Percentiles rank a stretch among this genome's conserved stretches.
Conservation (phyloP, 768 basidiomycete genomes). For the Boletus rubropictus region DNA sequence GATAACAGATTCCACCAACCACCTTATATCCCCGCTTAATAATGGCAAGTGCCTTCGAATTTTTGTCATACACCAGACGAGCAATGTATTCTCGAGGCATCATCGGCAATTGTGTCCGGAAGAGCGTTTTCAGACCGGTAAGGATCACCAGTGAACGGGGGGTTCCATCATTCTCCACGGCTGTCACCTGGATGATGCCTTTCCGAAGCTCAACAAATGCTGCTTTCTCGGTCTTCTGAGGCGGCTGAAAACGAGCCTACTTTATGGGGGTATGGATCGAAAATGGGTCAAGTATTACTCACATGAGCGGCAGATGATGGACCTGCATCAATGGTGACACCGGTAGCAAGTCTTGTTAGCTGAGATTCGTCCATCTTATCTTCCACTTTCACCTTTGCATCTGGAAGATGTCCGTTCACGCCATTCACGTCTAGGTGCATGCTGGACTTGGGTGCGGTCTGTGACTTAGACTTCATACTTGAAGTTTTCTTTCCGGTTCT, state of each 20-base stretch:
- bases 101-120: constrained; percentile 95
- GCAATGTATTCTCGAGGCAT: constrained; percentile 99
- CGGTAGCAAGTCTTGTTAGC: constrained; percentile 69
- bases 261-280: neutral
- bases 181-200: constrained; percentile 75
- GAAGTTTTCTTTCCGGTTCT: constrained; percentile 52
- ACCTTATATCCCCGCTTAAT: constrained; percentile 93
- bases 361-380: constrained; percentile 78
- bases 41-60: constrained; percentile 91
- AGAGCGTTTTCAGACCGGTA: constrained; percentile 93
- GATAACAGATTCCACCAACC: constrained; percentile 95
- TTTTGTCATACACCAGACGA: constrained; percentile 85
- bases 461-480: constrained; percentile 55
- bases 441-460: constrained; percentile 45
- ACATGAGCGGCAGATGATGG: constrained; percentile 44
- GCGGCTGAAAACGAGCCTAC: constrained; percentile 36
- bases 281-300: constrained; percentile 19
- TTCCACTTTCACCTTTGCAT: constrained; percentile 60
- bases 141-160: constrained; percentile 79
- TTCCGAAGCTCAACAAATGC: constrained; percentile 75
- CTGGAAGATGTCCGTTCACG: constrained; percentile 44
- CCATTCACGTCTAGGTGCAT: constrained; percentile 35
- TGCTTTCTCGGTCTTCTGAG: constrained; percentile 64
- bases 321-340: constrained; percentile 69
- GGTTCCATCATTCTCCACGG: constrained; percentile 77